phyloP scores from a whole-genome alignment of 1,139 yeast genomes.

The Pichia sp. region DNA sequence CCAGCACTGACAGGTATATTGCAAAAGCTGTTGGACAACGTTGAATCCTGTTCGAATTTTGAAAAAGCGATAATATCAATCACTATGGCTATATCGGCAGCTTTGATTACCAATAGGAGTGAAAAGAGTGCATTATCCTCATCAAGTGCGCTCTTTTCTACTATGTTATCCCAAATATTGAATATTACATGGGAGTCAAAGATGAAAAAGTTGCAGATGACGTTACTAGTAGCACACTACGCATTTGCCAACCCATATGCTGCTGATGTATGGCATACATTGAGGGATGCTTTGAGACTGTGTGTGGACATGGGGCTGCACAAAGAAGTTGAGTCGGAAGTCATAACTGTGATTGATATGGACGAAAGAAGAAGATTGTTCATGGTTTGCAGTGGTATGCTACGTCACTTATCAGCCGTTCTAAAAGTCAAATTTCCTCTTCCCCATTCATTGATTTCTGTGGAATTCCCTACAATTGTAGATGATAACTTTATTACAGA shows the following conservation, averaged over 20 bases:
- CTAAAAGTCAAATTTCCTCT: constrained; percentile 15
- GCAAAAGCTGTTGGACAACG: constrained; percentile 8
- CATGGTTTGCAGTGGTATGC: constrained; percentile 16
- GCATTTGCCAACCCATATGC: constrained; percentile 21
- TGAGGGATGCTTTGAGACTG: constrained; percentile 15
- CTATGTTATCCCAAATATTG: constrained; percentile 12
- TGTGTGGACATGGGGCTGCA: constrained; percentile 18
- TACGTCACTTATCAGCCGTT: constrained; percentile 15
- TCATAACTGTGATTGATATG: constrained; percentile 8
- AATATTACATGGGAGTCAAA: constrained; percentile 12
- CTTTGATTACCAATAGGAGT: constrained; percentile 16
- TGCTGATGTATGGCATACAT: constrained; percentile 16
- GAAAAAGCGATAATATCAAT: constrained; percentile 17
- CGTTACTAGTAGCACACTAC: constrained; percentile 18
- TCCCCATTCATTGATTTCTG: constrained; percentile 13
- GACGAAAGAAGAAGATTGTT: constrained; percentile 16
- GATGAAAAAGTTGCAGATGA: constrained; percentile 14
- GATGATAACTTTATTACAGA: constrained; percentile 17
- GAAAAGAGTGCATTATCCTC: constrained; percentile 18
- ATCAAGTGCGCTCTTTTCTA: constrained; percentile 18
- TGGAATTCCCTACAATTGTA: constrained; percentile 15
- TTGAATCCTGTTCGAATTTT: constrained; percentile 6
- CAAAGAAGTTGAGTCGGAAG: constrained; percentile 13
- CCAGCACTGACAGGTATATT: constrained; percentile 6
- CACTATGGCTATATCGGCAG: constrained; percentile 19